Evolutionary conservation across 2,329 filamentous ascomycete species (phyloP).

Genomic region (Beauveria pseudobassiana): DNA sequence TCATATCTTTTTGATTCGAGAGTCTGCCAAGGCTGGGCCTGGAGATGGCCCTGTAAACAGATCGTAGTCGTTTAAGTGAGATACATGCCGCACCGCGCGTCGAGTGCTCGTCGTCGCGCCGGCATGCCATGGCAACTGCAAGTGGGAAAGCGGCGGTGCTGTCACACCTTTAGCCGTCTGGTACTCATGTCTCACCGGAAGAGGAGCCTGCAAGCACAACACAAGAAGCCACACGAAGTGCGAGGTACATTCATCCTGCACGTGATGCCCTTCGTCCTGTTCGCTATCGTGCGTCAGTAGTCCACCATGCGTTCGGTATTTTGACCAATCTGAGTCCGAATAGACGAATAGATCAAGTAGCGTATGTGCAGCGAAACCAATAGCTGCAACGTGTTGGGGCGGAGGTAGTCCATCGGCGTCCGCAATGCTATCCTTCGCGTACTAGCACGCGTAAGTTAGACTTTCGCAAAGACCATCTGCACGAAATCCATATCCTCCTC

Average conservation of each 20-base stretch:
- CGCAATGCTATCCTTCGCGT: not conserved
- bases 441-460: not conserved
- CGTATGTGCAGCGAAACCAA: not conserved
- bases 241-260: not conserved
- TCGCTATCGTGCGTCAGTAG: not conserved
- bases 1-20: not conserved
- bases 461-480: not conserved
- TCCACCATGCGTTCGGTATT: not conserved
- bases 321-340: not conserved
- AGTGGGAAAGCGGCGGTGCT: not conserved
- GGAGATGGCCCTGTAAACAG: not conserved
- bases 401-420: not conserved
- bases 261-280: not conserved
- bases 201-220: not conserved
- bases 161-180: not conserved
- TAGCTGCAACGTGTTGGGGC: not conserved
- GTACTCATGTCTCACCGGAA: not conserved
- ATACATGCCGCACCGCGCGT: not conserved
- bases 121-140: not conserved
- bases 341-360: not conserved
- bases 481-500: not conserved
- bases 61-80: not conserved
- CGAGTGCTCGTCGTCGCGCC: not conserved
- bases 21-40: not conserved
- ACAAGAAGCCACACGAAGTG: not conserved